Base-by-base conservation (phyloP, 139 green algal genomes). In the Marvania coccoides region DNA sequence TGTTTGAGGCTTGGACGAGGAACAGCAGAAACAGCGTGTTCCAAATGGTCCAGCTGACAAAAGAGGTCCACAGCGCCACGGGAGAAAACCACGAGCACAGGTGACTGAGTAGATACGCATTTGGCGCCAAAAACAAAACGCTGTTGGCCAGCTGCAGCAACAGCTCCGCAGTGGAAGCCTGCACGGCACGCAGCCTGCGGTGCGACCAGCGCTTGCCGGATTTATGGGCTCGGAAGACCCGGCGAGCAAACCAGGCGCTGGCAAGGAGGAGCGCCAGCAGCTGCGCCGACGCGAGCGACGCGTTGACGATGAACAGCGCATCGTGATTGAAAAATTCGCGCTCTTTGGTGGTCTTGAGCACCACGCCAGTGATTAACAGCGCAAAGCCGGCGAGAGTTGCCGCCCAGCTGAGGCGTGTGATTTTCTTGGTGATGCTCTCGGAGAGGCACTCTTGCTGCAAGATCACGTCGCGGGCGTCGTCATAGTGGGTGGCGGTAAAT, bases 11-110 rank as follows among this genome's bases (percentile, higher is more conserved):
- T 40, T 77, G 64, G 3, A 77, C 29, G 15, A 24, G 28, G 54
- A 64, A 77, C 8, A 78, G n/a, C 46, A 65, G 24, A 35, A 77
- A 73, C 4, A 77, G 15, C 15, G 10, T 61, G 70, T 77, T 77
- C 70, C 58, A 73, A 23, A 29, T 23, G 26, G 65, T 47, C 70
- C 65, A 74, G 24, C 68, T 61, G 29, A 69, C 45, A 55, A 55
- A 58, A 0, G 63, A 67, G 5, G 47, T 59, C 57, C 56, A 73
- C 5, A 63, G 15, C 29, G 76, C 58, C 6, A 69, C 3, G 12
- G 33, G 26, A 15, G 42, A 0, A 13, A 76, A 75, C 46, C 58
- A 76, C 23, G 42, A 23, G 30, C 65, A 68, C 1, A 61, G 31
- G n/a, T 63, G 38, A 1, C 46, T n/a, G 24, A 76, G 34, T 24